Conservation (phyloP, 352 stramenopile genomes). For the Blastocystis sp. region DNA sequence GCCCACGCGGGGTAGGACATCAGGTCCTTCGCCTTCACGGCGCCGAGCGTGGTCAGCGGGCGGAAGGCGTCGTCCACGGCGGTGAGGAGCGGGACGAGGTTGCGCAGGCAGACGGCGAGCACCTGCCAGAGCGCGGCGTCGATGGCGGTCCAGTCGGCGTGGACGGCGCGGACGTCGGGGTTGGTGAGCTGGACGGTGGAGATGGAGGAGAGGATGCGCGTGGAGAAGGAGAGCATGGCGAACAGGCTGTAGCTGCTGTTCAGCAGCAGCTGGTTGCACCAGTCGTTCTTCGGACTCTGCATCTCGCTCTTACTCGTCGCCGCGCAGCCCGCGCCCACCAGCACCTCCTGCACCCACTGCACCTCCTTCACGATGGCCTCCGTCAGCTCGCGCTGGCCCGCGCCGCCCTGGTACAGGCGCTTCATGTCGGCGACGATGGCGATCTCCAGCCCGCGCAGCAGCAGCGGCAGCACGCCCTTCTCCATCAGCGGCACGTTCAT, state of each 20-base stretch:
- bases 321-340: not conserved
- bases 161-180: not conserved
- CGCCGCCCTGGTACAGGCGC: conserved; percentile 24
- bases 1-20: conserved; percentile 45
- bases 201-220: conserved; percentile 33
- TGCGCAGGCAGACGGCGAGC: conserved; percentile 21
- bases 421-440: conserved; percentile 40
- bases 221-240: conserved; percentile 36
- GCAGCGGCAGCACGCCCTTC: conserved; percentile 53
- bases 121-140: conserved; percentile 8
- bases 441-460: conserved; percentile 44
- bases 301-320: conserved; percentile 32
- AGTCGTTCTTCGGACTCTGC: conserved; percentile 48
- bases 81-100: conserved; percentile 21
- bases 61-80: conserved; percentile 56
- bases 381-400: not conserved
- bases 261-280: conserved; percentile 63
- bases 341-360: not conserved
- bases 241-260: conserved; percentile 21
- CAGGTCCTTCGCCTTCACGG: conserved; percentile 62
- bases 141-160: not conserved
- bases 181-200: not conserved
- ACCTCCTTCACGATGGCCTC: conserved; percentile 13
- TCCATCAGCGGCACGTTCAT: conserved; percentile 33
- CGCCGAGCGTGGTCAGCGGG: not conserved